Evolutionary conservation across 176 grass and related monocot species (phyloP), one percentile per base, ranked within the genome.

Genomic region (Oryza brachyantha): DNA sequence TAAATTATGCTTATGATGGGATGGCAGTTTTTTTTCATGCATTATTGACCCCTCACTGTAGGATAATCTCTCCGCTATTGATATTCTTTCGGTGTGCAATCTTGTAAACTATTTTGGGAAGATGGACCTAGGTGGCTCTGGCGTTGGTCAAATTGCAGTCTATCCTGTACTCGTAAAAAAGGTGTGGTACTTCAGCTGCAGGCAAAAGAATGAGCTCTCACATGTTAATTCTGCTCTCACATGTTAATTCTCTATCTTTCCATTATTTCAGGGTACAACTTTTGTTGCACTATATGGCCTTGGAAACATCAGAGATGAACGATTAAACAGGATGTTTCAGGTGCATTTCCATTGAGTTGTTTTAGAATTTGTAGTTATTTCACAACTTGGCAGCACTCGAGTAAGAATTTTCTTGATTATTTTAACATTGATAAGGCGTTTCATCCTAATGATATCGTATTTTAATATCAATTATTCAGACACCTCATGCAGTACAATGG

Each of bases 271-370:
- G 92, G 92, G 96, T 81, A 84, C 76, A 41, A 95, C 92, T 86
- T 93, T 86, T 39, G 81, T 91, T 61, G 96, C 88, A 0, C 81
- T 99, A 37, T 99, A 99, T 77, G 96, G 92, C 58, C 90, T 99
- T 68, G 96, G 96, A 19, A 99, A 99, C 74, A 99, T 99, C 72
- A 93, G 96, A 84, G 96, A 95, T 91, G 96, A 95, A 36, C 84
- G 92, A 57, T 81, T 99, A 37, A 99, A 95, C 58, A 91, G 92
- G 85, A 99, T 99, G 92, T 99, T 99, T 89, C 96, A 99, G 96
- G 92, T 95, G 48, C 46, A 7, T 58, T 82, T 87, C 28, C 34
- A 65, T 86, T 60, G 36, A 46, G 6, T 7, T 60, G 39, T 38
- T 31, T 66, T 45, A 55, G 10, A 29, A 68, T 37, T 70, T 59